Evolutionary conservation across 768 basidiomycete species (phyloP).

Genomic region (Cubamyces sp.): DNA sequence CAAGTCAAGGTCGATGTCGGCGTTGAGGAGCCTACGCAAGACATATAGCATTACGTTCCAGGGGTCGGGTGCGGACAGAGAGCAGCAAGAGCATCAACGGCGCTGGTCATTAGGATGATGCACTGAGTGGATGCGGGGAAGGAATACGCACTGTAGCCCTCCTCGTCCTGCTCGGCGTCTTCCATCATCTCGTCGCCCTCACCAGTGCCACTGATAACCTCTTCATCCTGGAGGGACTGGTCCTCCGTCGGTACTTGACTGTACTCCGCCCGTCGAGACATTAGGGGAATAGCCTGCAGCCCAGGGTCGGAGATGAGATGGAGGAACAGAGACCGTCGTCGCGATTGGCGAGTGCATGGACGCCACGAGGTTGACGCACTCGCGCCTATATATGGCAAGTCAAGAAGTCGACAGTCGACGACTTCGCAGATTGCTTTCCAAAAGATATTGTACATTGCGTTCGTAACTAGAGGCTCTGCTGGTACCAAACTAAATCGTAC

Average conservation of each 20-base stretch:
- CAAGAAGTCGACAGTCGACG: no score
- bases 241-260: slow-evolving; percentile 11
- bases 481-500: no score
- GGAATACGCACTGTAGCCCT: slow-evolving; percentile 75
- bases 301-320: slow-evolving; percentile 1
- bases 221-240: slow-evolving; percentile 57
- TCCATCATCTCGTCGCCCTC: slow-evolving; percentile 84
- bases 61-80: slow-evolving; percentile 1
- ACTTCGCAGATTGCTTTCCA: no score
- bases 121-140: slow-evolving; percentile 14
- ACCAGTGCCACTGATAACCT: slow-evolving; percentile 57
- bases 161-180: slow-evolving; percentile 63
- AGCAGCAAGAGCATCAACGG: slow-evolving; percentile 2
- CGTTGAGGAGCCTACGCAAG: slow-evolving; percentile 73
- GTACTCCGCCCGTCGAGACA: slow-evolving; percentile 24
- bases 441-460: no score
- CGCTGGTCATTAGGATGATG: neutral
- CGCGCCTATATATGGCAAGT: slow-evolving; percentile 23
- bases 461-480: no score
- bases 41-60: slow-evolving; percentile 3
- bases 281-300: neutral
- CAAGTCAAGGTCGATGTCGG: slow-evolving; percentile 92
- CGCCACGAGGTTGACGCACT: slow-evolving; percentile 29
- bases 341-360: slow-evolving; percentile 26
- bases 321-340: slow-evolving; percentile 11